These are phyloP conservation scores for Maudiozyma barnettii DNA, from an alignment of 805 yeast genomes.

Conservation along the genomic window DNA sequence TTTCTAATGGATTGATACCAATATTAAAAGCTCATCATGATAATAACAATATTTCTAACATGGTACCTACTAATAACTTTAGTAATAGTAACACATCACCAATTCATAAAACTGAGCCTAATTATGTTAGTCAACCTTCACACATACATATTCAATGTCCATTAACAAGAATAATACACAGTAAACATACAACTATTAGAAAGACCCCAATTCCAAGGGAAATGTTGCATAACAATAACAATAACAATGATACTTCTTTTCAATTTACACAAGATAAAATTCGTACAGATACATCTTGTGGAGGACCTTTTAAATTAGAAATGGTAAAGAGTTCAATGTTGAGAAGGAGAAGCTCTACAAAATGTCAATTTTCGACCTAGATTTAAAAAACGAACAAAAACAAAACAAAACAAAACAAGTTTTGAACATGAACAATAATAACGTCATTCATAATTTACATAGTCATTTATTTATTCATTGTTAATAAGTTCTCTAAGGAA, in stretches of 20 bases:
- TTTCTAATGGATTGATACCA: not conserved
- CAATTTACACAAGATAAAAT: not conserved
- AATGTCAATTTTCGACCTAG: constrained; percentile 1
- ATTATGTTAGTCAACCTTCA: not conserved
- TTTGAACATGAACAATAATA: not conserved
- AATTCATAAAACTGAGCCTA: not conserved
- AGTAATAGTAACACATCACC: not conserved
- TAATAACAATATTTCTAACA: not conserved
- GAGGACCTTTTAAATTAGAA: constrained; percentile 12
- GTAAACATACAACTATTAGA: constrained; percentile 6
- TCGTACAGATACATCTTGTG: not conserved
- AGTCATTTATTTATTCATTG: too few relatives aligned
- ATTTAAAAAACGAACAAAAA: not conserved
- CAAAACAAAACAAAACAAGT: not conserved
- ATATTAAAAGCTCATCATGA: not conserved
- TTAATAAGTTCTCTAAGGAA: too few relatives aligned
- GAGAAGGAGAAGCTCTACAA: constrained; percentile 16
- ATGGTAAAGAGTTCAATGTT: constrained; percentile 23
- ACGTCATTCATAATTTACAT: too few relatives aligned
- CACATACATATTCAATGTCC: constrained; percentile 11
- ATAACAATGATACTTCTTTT: not conserved
- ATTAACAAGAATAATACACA: not conserved
- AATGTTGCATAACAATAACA: constrained; percentile 1
- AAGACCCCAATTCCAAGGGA: constrained; percentile 9
- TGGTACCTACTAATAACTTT: not conserved